A percentile compares a stretch with the other conserved stretches of the same genome.
Conservation (phyloP, 805 yeast species). For the Wickerhamiella dianesei region DNA sequence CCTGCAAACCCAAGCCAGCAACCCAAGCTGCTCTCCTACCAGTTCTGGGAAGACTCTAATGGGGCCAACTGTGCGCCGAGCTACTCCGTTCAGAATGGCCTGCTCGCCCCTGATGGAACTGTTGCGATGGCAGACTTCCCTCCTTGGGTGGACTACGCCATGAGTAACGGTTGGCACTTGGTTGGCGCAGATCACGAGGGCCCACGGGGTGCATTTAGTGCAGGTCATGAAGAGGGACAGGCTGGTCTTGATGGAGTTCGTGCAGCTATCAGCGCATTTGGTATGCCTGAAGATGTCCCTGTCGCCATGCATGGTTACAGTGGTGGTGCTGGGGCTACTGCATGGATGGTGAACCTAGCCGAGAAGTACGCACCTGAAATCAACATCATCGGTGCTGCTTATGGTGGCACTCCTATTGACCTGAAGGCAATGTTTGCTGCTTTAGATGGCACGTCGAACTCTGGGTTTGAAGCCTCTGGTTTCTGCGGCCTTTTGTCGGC, state of each 20-base stretch:
- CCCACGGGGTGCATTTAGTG: slow-evolving; percentile 19
- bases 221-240: slow-evolving; percentile 20
- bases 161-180: slow-evolving; percentile 7
- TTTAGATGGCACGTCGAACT: too few relatives aligned
- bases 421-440: too few relatives aligned
- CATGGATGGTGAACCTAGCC: slow-evolving; percentile 21
- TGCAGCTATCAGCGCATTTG: neutral
- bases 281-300: neutral
- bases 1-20: slow-evolving; percentile 3
- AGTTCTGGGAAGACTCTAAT: too few relatives aligned
- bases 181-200: slow-evolving; percentile 23
- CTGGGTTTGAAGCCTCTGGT: too few relatives aligned
- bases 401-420: too few relatives aligned
- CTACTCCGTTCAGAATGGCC: slow-evolving; percentile 11
- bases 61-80: slow-evolving; percentile 22
- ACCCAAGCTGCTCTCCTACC: slow-evolving; percentile 1
- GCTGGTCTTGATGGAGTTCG: slow-evolving; percentile 5
- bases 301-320: slow-evolving; percentile 4
- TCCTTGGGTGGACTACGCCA: neutral
- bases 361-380: slow-evolving; percentile 21
- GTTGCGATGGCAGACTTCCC: neutral
- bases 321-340: slow-evolving; percentile 16
- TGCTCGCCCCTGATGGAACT: neutral
- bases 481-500: too few relatives aligned
- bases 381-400: slow-evolving; percentile 18